phyloP scores from a whole-genome alignment of 2,329 filamentous ascomycete genomes.

The Penicillium sp. region DNA sequence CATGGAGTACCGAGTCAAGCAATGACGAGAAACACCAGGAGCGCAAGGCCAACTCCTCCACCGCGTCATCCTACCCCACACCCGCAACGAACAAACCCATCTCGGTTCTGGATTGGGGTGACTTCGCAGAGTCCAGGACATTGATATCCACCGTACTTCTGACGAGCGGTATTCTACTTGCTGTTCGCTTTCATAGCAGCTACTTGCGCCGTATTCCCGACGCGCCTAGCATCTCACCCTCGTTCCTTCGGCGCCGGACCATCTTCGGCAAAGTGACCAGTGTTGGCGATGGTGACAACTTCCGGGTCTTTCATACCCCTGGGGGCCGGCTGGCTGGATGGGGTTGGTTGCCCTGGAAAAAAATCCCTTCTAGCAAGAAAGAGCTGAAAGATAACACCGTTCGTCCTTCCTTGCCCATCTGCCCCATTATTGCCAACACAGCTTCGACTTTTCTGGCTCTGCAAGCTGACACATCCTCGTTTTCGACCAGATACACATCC shows the following conservation, averaged over 20 bases:
- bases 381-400: constrained; percentile 78
- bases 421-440: constrained; percentile 5
- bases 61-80: constrained; percentile 26
- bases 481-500: constrained; percentile 70
- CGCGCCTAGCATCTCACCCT: constrained; percentile 72
- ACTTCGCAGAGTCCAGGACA: constrained; percentile 43
- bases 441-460: not conserved
- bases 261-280: constrained; percentile 86
- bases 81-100: constrained; percentile 44
- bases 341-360: constrained; percentile 81
- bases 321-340: constrained; percentile 86
- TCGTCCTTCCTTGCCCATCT: constrained; percentile 35
- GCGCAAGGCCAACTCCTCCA: constrained; percentile 12
- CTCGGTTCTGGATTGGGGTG: constrained; percentile 47
- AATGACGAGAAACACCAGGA: constrained; percentile 28
- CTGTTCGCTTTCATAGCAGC: constrained; percentile 41
- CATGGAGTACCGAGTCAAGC: constrained; percentile 48
- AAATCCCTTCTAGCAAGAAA: constrained; percentile 69
- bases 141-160: constrained; percentile 44
- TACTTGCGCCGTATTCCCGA: constrained; percentile 85
- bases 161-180: constrained; percentile 44
- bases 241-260: constrained; percentile 73
- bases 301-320: constrained; percentile 91
- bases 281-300: constrained; percentile 95
- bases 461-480: not conserved